phyloP scores from a whole-genome alignment of 495 filamentous ascomycete genomes.

The Sporormia fimetaria region DNA sequence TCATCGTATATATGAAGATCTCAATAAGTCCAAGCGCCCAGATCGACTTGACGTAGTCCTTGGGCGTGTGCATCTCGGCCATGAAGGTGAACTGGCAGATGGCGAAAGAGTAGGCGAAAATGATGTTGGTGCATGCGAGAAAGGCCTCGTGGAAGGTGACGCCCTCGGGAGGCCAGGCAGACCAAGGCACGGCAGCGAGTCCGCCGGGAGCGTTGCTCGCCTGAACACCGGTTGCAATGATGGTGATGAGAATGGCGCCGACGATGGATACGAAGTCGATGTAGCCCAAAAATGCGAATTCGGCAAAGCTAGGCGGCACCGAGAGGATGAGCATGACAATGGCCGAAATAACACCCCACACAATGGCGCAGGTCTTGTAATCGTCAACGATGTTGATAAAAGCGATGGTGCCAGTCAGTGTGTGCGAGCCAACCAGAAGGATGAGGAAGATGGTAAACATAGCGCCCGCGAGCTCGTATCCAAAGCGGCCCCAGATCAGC shows the following conservation, averaged over 20 bases:
- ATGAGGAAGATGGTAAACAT: slow-evolving; percentile 24
- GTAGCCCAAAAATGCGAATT: slow-evolving; percentile 33
- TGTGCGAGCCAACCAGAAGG: slow-evolving; percentile 23
- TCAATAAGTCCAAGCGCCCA: slow-evolving; percentile 53
- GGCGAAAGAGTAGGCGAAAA: slow-evolving; percentile 63
- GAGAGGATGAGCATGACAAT: slow-evolving; percentile 23
- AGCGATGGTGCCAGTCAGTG: slow-evolving; percentile 26
- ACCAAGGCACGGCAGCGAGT: slow-evolving; percentile 30
- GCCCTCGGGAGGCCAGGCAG: slow-evolving; percentile 11
- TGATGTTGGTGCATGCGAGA: slow-evolving; percentile 60
- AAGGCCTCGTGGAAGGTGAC: slow-evolving; percentile 32
- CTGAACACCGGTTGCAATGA: slow-evolving; percentile 39
- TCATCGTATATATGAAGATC: slow-evolving; percentile 55
- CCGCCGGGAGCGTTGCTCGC: slow-evolving; percentile 26
- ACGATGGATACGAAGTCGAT: slow-evolving; percentile 55
- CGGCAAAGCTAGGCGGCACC: slow-evolving; percentile 35
- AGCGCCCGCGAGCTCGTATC: slow-evolving; percentile 21
- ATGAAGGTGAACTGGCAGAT: slow-evolving; percentile 70
- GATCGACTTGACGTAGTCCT: slow-evolving; percentile 43
- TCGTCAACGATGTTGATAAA: slow-evolving; percentile 25
- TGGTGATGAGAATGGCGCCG: slow-evolving; percentile 53
- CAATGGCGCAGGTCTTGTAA: slow-evolving; percentile 18
- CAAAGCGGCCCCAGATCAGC: slow-evolving; percentile 43
- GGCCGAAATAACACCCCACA: slow-evolving; percentile 24
- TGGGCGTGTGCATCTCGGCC: slow-evolving; percentile 62